Base-by-base conservation (phyloP, 2,329 filamentous ascomycete genomes). In the Magnaporthales sp. region DNA sequence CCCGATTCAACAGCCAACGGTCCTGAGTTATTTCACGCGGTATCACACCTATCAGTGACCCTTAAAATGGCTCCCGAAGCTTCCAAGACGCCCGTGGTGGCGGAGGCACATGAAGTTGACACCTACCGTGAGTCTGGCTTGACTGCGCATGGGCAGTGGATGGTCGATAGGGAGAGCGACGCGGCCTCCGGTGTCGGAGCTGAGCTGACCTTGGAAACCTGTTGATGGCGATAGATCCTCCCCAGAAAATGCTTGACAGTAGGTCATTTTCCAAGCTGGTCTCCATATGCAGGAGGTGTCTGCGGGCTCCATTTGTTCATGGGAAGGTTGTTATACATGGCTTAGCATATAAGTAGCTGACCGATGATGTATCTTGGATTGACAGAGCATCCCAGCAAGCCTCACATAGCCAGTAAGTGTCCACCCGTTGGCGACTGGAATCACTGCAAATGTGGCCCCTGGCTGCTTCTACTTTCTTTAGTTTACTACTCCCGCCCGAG, bases 31-130 rank as follows among this genome's bases (percentile, higher is more conserved):
- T 7, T 61, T 32, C 29, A 24, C 30, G 31, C 61, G 19, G 31
- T 19, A 31, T 30, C 31, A 24, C 60, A n/a, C 10, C 22, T 4
- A 24, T 13, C 11, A 60, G 22, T 27, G 11, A 24, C 9, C 8
- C n/a, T 29, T n/a, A 56, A 6, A 38, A 65, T 65, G 63, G 51
- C 63, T 29, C n/a, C 51, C 27, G 51, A 74, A 69, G 77, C 77
- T 67, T 71, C 77, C 73, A 84, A 81, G 76, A 74, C 72, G 71
- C 85, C 84, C 63, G 88, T 91, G 73, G 90, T 93, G 73, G 83
- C 84, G 69, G 91, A 93, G 82, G 89, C 90, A 74, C 90, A 92
- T 78, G 80, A 88, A 75, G 89, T 92, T 72, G 88, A 91, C 78
- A 93, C 90, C 24, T 92, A 81, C 74, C 85, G 86, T 89, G 79